Percentiles rank a stretch among this genome's conserved stretches.
Conservation (phyloP, 345 rosid species). For the Mangifera indica region DNA sequence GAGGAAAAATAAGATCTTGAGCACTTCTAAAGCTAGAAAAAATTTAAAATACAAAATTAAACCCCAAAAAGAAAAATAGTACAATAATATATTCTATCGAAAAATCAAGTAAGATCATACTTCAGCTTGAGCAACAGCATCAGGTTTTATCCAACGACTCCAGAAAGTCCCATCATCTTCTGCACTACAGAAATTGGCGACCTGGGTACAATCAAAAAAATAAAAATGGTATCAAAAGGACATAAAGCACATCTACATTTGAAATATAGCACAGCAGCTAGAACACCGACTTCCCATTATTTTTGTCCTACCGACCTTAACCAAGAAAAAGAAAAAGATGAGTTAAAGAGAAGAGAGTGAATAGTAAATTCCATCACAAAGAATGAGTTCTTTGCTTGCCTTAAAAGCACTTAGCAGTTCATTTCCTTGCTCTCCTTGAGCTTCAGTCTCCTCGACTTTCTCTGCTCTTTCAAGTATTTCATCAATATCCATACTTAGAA, state of each 20-base stretch:
- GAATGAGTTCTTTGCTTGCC: conserved; percentile 43
- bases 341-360: neutral
- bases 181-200: conserved; percentile 82
- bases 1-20: conserved; percentile 14
- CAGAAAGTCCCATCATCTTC: conserved; percentile 98
- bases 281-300: too few relatives aligned
- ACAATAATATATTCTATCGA: neutral
- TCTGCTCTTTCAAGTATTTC: conserved; percentile 98
- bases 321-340: neutral
- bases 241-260: neutral
- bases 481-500: conserved; percentile 92
- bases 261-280: neutral
- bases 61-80: neutral
- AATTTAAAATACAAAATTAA: neutral
- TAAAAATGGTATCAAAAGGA: conserved; percentile 6
- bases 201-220: conserved; percentile 46
- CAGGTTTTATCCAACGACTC: conserved; percentile 99
- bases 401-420: conserved; percentile 95
- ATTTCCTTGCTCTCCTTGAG: conserved; percentile 55
- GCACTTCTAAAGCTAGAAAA: conserved; percentile 3
- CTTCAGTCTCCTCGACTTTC: conserved; percentile 85
- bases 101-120: conserved; percentile 38
- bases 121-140: conserved; percentile 79
- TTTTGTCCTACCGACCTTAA: neutral
- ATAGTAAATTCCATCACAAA: neutral